These are phyloP conservation scores for Monosporascus sp. DNA, from an alignment of 2,329 filamentous ascomycete genomes.

Conservation along the genomic window DNA sequence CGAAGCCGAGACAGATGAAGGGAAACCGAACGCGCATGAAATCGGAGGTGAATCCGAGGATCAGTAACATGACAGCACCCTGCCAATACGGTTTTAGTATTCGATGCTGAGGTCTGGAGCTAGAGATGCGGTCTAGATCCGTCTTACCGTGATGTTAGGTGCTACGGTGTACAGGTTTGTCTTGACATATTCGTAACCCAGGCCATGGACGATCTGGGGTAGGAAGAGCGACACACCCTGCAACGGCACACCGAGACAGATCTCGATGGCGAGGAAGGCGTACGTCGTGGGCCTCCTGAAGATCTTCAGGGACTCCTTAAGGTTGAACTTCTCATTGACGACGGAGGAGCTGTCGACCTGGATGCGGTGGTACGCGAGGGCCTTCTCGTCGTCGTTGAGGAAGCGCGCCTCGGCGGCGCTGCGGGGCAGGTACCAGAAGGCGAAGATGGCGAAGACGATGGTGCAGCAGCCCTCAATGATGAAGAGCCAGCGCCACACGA, in stretches of 20 bases:
- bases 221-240: conserved; percentile 51
- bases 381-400: conserved; percentile 59
- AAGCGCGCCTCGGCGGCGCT: conserved; percentile 61
- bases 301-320: conserved; percentile 45
- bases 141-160: conserved; percentile 57
- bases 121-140: background rate
- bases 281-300: conserved; percentile 46
- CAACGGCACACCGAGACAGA: conserved; percentile 55
- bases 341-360: conserved; percentile 67
- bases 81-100: conserved; percentile 6
- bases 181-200: conserved; percentile 44
- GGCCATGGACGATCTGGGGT: conserved; percentile 47
- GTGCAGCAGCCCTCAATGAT: conserved; percentile 48
- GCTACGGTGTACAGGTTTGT: conserved; percentile 81
- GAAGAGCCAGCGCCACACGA: conserved; percentile 46
- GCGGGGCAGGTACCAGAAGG: conserved; percentile 63
- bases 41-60: conserved; percentile 69
- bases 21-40: conserved; percentile 61
- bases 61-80: conserved; percentile 66
- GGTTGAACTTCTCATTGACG: conserved; percentile 47
- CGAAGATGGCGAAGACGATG: conserved; percentile 56
- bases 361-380: conserved; percentile 67
- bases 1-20: conserved; percentile 68
- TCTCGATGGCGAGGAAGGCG: conserved; percentile 47
- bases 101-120: no score